Percentiles rank a stretch among this genome's conserved stretches.
These are phyloP conservation scores for Candida smagusa DNA, from an alignment of 1,139 yeast genomes.

Conservation along the genomic window DNA sequence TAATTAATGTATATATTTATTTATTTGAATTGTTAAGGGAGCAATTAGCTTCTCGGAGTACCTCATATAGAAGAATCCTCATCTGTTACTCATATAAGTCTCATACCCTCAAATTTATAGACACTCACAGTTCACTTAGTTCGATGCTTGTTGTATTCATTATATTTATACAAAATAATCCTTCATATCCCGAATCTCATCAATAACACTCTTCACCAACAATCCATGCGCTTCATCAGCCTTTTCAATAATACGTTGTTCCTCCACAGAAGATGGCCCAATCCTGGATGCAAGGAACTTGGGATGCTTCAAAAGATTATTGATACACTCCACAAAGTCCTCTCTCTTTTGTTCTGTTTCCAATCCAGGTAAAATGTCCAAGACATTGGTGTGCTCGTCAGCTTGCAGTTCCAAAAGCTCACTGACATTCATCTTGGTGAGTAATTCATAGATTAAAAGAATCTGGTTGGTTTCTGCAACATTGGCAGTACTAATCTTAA, in stretches of 20 bases:
- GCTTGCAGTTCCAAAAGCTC: constrained; percentile 29
- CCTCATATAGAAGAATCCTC: no score
- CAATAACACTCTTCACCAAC: constrained; percentile 49
- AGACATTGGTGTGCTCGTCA: constrained; percentile 16
- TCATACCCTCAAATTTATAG: background rate
- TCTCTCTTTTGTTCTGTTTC: constrained; percentile 56
- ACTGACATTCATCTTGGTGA: constrained; percentile 47
- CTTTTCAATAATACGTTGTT: constrained; percentile 48
- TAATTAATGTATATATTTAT: background rate
- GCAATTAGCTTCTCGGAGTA: no score
- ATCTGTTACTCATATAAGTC: background rate
- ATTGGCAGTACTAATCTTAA: constrained; percentile 60
- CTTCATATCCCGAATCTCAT: constrained; percentile 55
- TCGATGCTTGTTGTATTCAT: background rate
- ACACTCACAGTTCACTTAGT: background rate
- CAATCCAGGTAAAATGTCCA: constrained; percentile 55
- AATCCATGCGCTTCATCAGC: constrained; percentile 39
- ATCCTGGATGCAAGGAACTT: constrained; percentile 73
- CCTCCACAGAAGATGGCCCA: constrained; percentile 61
- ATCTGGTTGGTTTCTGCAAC: constrained; percentile 80
- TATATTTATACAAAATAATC: constrained; percentile 32
- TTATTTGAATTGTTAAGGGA: no score
- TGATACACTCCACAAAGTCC: constrained; percentile 56
- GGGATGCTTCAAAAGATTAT: constrained; percentile 79
- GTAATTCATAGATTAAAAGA: constrained; percentile 60